Base-by-base conservation (phyloP, 495 filamentous ascomycete genomes). In the Amphirosellinia nigrospora region DNA sequence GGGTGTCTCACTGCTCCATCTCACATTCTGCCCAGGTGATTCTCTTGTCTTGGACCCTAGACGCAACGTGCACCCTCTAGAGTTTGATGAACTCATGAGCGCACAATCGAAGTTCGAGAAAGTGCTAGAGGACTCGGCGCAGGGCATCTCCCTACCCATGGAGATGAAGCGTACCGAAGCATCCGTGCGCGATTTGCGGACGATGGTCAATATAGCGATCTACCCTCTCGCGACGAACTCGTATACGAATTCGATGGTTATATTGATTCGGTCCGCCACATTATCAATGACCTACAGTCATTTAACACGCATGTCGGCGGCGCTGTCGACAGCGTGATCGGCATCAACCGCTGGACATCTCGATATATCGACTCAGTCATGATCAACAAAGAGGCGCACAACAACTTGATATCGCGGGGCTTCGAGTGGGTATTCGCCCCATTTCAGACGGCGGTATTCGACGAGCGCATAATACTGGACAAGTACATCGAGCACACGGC, bases 121-220 rank as follows among this genome's bases (percentile, higher is more conserved):
- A 30, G 86, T 93, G 0, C 79, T 93, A 6, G 86, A 91, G 67
- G 86, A 87, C 58, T 84, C 84, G 19, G 82, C 86, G 4, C 80
- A 86, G 23, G 83, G 87, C n/a, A 85, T 85, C 2, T 85, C 85
- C 7, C 79, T 92, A 19, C 91, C 90, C 1, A 77, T 89, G 68
- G 87, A 90, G 70, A 91, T 93, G 86, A 92, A 91, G 78, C 82
- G 88, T 34, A 87, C 89, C 21, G 91, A 94, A 73, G 82, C 88
- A 23, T 88, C 89, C 5, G 89, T 94, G 30, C 89, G 92, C 69
- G 91, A 93, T 68, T 81, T 94, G 30, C 87, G 89, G 15, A 90
- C 91, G 62, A 77, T 90, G 53, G 89, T 93, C 48, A 78, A 39
- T 77, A 78, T 72, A 84, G 81, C 77, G 76, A 79, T 23, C 72